These are phyloP conservation scores for Tephrocybe rancida DNA, from an alignment of 768 basidiomycete genomes.

Conservation along the genomic window DNA sequence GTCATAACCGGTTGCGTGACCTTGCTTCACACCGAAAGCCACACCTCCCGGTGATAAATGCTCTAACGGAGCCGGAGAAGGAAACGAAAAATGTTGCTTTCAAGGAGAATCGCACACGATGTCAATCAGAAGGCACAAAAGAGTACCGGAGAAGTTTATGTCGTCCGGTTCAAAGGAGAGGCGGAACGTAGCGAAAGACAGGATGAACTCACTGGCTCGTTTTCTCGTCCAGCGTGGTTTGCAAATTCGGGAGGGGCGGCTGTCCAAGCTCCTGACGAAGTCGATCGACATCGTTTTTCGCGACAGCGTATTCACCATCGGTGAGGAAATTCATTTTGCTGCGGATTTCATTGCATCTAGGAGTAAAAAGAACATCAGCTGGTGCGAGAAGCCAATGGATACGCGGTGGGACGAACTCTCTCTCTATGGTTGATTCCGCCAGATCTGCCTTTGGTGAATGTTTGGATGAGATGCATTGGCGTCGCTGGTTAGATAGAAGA, in stretches of 20 bases:
- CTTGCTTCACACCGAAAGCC: too few relatives aligned
- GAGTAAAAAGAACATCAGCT: slow-evolving; percentile 3
- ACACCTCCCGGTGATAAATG: not conserved
- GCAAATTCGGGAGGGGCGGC: slow-evolving; percentile 69
- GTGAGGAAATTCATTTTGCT: slow-evolving; percentile 66
- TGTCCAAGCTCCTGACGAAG: slow-evolving; percentile 79
- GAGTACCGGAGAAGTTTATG: not conserved
- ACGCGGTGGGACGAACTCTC: slow-evolving; percentile 54
- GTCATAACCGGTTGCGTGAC: not conserved
- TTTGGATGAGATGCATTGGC: slow-evolving; percentile 7
- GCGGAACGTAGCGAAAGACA: slow-evolving; percentile 2
- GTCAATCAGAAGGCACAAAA: slow-evolving; percentile 1
- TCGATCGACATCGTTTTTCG: slow-evolving; percentile 77
- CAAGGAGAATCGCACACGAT: not conserved
- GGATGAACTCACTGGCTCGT: slow-evolving; percentile 43
- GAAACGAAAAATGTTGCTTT: not conserved
- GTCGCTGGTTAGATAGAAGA: not conserved
- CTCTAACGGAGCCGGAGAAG: not conserved
- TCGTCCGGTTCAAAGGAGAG: slow-evolving; percentile 5
- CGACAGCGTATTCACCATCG: slow-evolving; percentile 74
- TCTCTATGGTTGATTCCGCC: slow-evolving; percentile 63
- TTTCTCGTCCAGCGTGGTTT: slow-evolving; percentile 76
- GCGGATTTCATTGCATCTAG: slow-evolving; percentile 68
- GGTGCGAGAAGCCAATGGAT: not conserved
- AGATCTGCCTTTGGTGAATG: slow-evolving; percentile 57